Base-by-base conservation (phyloP, 164 flowering plant species). In the Nymphaea thermarum region DNA sequence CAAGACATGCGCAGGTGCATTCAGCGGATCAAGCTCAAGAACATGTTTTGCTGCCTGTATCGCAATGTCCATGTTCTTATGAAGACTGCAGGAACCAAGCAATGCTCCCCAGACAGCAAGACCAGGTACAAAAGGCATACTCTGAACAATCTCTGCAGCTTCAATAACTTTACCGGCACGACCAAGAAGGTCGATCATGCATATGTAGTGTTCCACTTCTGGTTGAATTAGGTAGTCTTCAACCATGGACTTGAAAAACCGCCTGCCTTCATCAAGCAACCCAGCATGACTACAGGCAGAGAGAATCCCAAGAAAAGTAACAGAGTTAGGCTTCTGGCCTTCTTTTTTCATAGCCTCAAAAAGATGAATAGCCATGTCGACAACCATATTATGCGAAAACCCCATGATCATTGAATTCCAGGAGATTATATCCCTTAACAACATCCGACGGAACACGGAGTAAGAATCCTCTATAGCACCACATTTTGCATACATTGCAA, bases 401-500 rank as follows among this genome's bases (percentile, higher is more conserved):
- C 83, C 84, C 71, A 80, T 66, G n/a, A 83, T 80, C 79, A 85
- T 85, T 61, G 85, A 79, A 73, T 80, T 90, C 96, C 93, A 90
- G 6, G 89, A 81, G 66, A 88, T 68, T 57, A 73, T 42, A 75
- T 88, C 88, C 18, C 79, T 71, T 43, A 6, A 61, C 16, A 10
- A 60, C 85, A 81, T 83, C 60, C 53, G 16, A 45, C 75, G 71
- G 72, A 86, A 88, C 51, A 81, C 57, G 1, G 18, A 17, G 17
- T 68, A 67, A 12, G 87, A 84, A 60, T 75, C 77, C 43, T 74
- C 65, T 42, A 84, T 70, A 60, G 74, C 77, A 67, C 87, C 87
- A 63, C 87, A 84, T 71, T 86, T 86, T 53, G 85, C 81, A 69
- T 86, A 84, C 87, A 86, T 84, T 11, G 86, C 78, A 65, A 86